Conservation (phyloP, 2,329 filamentous ascomycete genomes). For the Fusarium heterosporum region DNA sequence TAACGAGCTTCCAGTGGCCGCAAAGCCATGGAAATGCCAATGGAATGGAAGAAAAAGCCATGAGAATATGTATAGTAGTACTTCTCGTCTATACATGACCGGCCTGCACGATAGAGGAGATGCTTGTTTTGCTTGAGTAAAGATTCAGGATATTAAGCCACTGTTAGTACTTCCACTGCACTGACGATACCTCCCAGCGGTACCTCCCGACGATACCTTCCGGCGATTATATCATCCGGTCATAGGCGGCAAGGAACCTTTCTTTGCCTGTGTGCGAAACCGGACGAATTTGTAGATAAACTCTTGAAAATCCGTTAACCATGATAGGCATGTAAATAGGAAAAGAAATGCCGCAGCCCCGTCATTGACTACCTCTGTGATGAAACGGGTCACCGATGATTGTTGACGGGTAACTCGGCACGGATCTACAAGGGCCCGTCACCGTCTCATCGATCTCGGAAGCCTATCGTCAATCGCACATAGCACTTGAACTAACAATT, state of each 20-base stretch:
- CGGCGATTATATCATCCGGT: not conserved
- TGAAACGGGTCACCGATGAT: conserved; percentile 3
- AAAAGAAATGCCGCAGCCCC: conserved; percentile 8
- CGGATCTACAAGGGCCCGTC: not conserved
- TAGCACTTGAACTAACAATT: not conserved
- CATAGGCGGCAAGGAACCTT: too few species aligned
- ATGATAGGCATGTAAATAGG: conserved; percentile 19
- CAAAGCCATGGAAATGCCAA: not conserved
- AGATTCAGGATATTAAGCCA: not conserved
- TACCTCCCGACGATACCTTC: not conserved
- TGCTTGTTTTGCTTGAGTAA: not conserved
- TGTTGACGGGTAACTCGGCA: conserved; percentile 24
- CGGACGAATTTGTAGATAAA: not conserved
- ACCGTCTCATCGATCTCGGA: not conserved
- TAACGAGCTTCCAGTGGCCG: not conserved
- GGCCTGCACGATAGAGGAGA: too few species aligned
- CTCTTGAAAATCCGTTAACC: conserved; percentile 3
- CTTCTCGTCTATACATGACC: not conserved
- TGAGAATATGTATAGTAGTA: too few species aligned
- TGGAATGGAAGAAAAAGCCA: rapidly evolving
- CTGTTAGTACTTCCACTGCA: not conserved
- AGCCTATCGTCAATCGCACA: not conserved
- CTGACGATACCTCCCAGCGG: not conserved
- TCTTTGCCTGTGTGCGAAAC: not conserved
- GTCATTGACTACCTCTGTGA: not conserved